Base-by-base conservation (phyloP, 2,329 filamentous ascomycete genomes). In the Neonectria faginata region DNA sequence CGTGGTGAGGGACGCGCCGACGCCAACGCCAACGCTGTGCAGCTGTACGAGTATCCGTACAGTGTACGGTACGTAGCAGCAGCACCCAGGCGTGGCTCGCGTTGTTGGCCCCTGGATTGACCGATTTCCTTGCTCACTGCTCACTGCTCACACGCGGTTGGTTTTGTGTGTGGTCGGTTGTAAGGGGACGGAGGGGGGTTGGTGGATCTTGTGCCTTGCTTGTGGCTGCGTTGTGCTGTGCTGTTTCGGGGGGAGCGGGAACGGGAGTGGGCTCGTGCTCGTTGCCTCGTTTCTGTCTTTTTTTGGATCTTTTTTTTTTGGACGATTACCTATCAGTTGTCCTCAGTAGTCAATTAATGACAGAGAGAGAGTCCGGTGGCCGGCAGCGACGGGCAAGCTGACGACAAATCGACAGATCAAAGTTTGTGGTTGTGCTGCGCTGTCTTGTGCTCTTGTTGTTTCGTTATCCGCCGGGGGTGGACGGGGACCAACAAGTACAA, bases 361-460 rank as follows among this genome's bases (percentile, higher is more conserved):
- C n/a, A 25, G 25, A 25, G 5, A 50, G 54, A 5, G 12, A 62
- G 54, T 68, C 70, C 60, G 54, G 63, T 70, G 70, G 65, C 70
- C 70, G 67, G 70, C 68, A 70, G 72, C 60, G 50, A 62, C 70
- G 62, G 68, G 61, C 58, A 68, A 48, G 62, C 70, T 62, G 57
- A 67, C 56, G 59, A 67, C 62, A 57, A 68, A 68, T 63, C 57
- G 52, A 51, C 56, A 44, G 58, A 44, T 53, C 47, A 48, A 50
- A 29, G 22, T 54, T 9, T 18, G 45, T 50, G 9, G 55, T 50
- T 57, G 44, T 57, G 44, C 22, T 39, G 29, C 25, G 16, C 9
- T 33, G 25, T 47, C 27, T 52, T 45, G 22, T 51, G 45, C 52
- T 50, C 18, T 52, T 18, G 39, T 54, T 44, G 42, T 36, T 44